Conservation (phyloP, 2,329 filamentous ascomycete species). For the Lojkania enalia region DNA sequence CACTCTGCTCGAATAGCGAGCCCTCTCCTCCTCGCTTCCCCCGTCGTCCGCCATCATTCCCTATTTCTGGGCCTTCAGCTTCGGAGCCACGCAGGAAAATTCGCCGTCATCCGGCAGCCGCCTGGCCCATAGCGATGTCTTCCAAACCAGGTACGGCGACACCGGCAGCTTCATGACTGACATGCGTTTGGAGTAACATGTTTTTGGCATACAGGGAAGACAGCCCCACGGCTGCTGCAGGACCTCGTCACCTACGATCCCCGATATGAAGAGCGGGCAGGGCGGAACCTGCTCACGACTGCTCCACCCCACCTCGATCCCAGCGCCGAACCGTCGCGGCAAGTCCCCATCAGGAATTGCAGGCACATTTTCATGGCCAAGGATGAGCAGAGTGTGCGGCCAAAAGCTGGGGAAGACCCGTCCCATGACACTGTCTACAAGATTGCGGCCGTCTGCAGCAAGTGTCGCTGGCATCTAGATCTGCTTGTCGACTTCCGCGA, state of each 20-base stretch:
- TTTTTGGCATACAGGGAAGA: constrained; percentile 54
- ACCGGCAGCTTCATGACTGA: constrained; percentile 12
- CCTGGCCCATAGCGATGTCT: constrained; percentile 15
- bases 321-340: constrained; percentile 33
- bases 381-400: constrained; percentile 56
- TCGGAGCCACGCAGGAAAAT: constrained; percentile 1
- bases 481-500: constrained; percentile 57
- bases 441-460: constrained; percentile 63
- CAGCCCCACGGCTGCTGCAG: constrained; percentile 54
- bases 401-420: constrained; percentile 47
- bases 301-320: constrained; percentile 58
- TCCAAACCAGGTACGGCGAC: constrained; percentile 15
- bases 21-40: constrained; percentile 1
- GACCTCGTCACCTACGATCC: constrained; percentile 59
- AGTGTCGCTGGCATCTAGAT: constrained; percentile 65
- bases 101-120: background rate
- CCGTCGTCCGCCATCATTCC: background rate
- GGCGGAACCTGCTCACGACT: constrained; percentile 61
- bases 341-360: constrained; percentile 53
- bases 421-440: constrained; percentile 53
- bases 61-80: background rate
- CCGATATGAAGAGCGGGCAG: constrained; percentile 47
- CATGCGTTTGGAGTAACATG: background rate
- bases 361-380: constrained; percentile 64
- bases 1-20: constrained; percentile 1